These are phyloP conservation scores for Lithohypha guttulata DNA, from an alignment of 2,329 filamentous ascomycete genomes.

Conservation along the genomic window DNA sequence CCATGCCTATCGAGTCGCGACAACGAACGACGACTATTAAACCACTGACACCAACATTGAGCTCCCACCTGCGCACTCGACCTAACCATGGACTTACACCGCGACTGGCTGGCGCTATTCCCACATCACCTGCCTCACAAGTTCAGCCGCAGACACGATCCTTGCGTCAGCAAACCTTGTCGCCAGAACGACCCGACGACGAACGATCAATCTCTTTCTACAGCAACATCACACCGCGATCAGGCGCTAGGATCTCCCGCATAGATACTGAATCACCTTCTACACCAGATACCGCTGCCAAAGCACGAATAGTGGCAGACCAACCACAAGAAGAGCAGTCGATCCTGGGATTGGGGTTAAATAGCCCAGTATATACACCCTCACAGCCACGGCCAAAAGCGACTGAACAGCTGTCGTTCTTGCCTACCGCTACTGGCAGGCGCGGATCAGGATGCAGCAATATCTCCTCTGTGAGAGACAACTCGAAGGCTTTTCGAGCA, in stretches of 20 bases:
- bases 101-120: constrained; percentile 40
- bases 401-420: constrained; percentile 11
- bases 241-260: constrained; percentile 60
- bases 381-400: constrained; percentile 10
- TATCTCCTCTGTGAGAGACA: constrained; percentile 27
- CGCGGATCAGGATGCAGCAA: constrained; percentile 30
- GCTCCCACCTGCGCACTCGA: constrained; percentile 45
- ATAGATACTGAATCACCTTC: constrained; percentile 53
- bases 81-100: constrained; percentile 48
- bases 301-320: constrained; percentile 23
- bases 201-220: constrained; percentile 48
- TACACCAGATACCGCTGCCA: constrained; percentile 50
- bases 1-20: constrained; percentile 43
- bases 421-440: constrained; percentile 9
- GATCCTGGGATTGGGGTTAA: constrained; percentile 11
- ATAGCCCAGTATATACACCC: constrained; percentile 12
- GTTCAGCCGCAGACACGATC: constrained; percentile 23
- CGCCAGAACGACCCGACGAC: constrained; percentile 26
- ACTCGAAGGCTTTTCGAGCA: constrained; percentile 72
- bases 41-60: constrained; percentile 59
- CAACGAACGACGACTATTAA: constrained; percentile 38
- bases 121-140: constrained; percentile 27
- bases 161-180: constrained; percentile 14
- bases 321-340: constrained; percentile 21
- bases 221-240: constrained; percentile 67